Evolutionary conservation across 129 eudicot species (phyloP).

Genomic region (Tagetes patula): DNA sequence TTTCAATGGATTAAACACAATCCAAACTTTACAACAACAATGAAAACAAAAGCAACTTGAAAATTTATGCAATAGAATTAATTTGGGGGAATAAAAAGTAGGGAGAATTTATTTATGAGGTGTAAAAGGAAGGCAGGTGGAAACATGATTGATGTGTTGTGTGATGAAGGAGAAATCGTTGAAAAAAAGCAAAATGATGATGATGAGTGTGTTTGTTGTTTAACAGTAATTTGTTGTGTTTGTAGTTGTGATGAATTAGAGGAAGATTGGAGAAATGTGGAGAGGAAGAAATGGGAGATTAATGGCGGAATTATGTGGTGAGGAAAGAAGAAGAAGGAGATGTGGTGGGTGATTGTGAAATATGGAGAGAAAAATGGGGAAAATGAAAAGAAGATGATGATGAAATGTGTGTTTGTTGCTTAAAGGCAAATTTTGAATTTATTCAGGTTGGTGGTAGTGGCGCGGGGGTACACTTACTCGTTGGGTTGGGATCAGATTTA

Average conservation of each 20-base stretch:
- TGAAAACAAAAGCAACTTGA: conserved; percentile 13
- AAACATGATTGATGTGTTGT: conserved; percentile 15
- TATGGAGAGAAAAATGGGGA: conserved; percentile 20
- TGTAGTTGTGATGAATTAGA: conserved; percentile 15
- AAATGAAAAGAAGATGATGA: conserved; percentile 20
- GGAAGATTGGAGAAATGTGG: background rate
- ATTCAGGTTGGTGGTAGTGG: conserved; percentile 43
- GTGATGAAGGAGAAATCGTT: conserved; percentile 13
- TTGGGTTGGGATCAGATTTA: conserved; percentile 32
- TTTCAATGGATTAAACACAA: conserved; percentile 11
- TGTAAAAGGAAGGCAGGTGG: background rate
- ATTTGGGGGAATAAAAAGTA: conserved; percentile 8
- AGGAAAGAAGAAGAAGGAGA: conserved; percentile 11
- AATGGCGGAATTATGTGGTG: conserved; percentile 31
- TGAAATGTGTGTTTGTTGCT: conserved; percentile 36
- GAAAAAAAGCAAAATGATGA: conserved; percentile 23
- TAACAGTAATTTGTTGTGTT: background rate
- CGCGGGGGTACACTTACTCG: conserved; percentile 3
- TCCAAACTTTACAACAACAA: conserved; percentile 18
- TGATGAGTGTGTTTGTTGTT: conserved; percentile 15
- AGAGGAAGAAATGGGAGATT: conserved; percentile 19
- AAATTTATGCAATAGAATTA: background rate
- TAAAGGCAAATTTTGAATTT: conserved; percentile 37
- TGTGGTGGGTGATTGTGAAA: conserved; percentile 25
- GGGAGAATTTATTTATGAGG: conserved; percentile 9